Conservation (phyloP, 2,329 filamentous ascomycete species). For the Monosporascus sp. region DNA sequence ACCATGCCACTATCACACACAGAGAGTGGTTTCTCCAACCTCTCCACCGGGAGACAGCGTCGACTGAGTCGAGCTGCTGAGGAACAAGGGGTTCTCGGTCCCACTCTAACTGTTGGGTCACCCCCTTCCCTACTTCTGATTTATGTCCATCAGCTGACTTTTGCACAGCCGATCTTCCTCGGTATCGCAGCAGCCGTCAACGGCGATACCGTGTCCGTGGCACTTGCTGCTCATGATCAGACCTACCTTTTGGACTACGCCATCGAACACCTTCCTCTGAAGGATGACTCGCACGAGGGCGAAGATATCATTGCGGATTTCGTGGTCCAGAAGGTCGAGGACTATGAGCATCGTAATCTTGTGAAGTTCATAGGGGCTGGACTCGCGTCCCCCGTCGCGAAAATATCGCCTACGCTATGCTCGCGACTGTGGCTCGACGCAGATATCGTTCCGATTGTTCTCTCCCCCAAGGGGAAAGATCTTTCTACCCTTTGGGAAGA, state of each 20-base stretch:
- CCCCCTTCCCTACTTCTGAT: background rate
- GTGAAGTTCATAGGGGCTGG: conserved; percentile 73
- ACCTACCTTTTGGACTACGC: conserved; percentile 71
- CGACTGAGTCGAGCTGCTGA: background rate
- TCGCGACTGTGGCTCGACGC: conserved; percentile 70
- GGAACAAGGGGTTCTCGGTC: background rate
- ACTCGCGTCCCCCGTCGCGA: conserved; percentile 55
- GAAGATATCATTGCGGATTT: conserved; percentile 52
- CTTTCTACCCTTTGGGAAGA: conserved; percentile 38
- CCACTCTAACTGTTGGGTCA: background rate
- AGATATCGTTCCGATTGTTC: conserved; percentile 68
- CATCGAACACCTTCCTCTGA: conserved; percentile 50
- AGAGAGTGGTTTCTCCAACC: background rate
- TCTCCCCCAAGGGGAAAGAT: conserved; percentile 41
- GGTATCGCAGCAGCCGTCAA: conserved; percentile 55
- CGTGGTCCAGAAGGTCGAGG: conserved; percentile 49
- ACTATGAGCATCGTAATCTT: conserved; percentile 60
- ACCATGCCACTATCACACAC: background rate
- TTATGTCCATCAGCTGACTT: background rate
- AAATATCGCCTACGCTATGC: conserved; percentile 59
- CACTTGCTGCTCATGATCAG: conserved; percentile 67
- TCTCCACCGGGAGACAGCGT: background rate
- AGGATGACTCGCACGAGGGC: conserved; percentile 30
- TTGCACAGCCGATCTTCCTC: conserved; percentile 50
- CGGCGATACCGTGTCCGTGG: conserved; percentile 50